Evolutionary conservation across 2,329 filamentous ascomycete genomes (phyloP).

Genomic region (Oidium heveae): DNA sequence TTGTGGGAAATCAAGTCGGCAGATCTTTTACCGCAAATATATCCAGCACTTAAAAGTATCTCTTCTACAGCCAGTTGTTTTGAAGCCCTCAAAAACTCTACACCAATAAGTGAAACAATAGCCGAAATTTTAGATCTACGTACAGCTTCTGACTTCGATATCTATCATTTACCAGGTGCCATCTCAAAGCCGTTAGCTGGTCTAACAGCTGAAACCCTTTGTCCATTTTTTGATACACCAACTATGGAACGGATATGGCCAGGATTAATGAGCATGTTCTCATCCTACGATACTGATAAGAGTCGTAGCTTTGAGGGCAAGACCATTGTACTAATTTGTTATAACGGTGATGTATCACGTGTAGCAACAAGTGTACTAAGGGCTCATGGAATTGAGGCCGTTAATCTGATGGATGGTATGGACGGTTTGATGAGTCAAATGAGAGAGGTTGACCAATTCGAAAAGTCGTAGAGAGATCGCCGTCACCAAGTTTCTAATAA

Average conservation of each 20-base stretch:
- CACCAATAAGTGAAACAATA: no score
- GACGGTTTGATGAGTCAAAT: not conserved
- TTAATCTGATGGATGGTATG: not conserved
- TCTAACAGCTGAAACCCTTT: not conserved
- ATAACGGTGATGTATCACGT: slow-evolving; percentile 1
- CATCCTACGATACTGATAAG: not conserved
- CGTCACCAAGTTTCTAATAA: no score
- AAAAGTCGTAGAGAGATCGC: not conserved
- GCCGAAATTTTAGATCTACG: not conserved
- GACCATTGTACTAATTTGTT: not conserved
- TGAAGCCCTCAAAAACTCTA: not conserved
- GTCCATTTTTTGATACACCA: not conserved
- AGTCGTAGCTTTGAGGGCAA: no score
- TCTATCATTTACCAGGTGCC: not conserved
- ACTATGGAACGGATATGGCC: not conserved
- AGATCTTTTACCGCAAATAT: not conserved
- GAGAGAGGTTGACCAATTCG: not conserved
- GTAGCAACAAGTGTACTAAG: not conserved
- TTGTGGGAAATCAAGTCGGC: not conserved
- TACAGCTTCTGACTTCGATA: not conserved
- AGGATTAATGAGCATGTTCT: not conserved
- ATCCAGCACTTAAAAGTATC: not conserved
- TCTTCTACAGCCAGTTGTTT: not conserved
- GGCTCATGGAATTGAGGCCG: not conserved
- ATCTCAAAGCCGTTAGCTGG: not conserved